A percentile compares a stretch with the other conserved stretches of the same genome.
phyloP scores from a whole-genome alignment of 768 basidiomycete species.

The Megacollybia marginata region DNA sequence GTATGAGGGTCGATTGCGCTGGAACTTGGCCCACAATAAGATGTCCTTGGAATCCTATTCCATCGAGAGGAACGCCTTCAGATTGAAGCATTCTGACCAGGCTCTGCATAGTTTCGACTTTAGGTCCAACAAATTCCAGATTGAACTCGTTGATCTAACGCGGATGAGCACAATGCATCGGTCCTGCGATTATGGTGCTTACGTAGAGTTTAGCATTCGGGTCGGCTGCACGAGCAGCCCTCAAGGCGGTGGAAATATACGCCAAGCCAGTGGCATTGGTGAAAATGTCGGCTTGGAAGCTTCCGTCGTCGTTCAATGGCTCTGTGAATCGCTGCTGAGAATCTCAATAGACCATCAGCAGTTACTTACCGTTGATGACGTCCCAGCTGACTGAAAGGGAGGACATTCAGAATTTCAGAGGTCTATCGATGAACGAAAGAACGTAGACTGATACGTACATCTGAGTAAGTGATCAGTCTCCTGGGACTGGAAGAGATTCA shows the following conservation, averaged over 20 bases:
- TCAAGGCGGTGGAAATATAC: constrained; percentile 36
- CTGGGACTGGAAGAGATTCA: neutral
- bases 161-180: neutral
- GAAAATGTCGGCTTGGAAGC: constrained; percentile 35
- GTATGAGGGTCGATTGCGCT: constrained; percentile 17
- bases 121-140: constrained; percentile 24
- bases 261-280: constrained; percentile 27
- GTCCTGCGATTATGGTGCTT: neutral
- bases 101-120: constrained; percentile 34
- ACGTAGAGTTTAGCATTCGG: constrained; percentile 40
- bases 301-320: constrained; percentile 45
- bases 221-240: constrained; percentile 36
- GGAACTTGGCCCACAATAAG: constrained; percentile 37
- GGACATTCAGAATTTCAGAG: neutral
- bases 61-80: constrained; percentile 35
- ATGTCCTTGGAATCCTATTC: constrained; percentile 38
- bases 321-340: constrained; percentile 12
- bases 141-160: constrained; percentile 21
- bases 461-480: neutral
- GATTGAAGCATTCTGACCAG: constrained; percentile 32
- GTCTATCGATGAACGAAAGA: neutral
- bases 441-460: constrained; percentile 1
- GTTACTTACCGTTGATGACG: constrained; percentile 26
- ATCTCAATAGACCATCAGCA: neutral
- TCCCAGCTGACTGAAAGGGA: constrained; percentile 23